Conservation (phyloP, 176 grass and related monocot genomes). For the sorghum (Sorghum bicolor) region Sorghum_bicolor_NCBIv3 NC_012872.2:2004001-2004500, state of each 20-base stretch:
- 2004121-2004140: slow-evolving; percentile 21
- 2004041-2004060: slow-evolving; percentile 86
- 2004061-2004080: slow-evolving; percentile 86
- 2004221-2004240: slow-evolving; percentile 99
- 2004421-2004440: neutral
- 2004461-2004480: slow-evolving; percentile 17
- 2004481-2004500: slow-evolving; percentile 73
- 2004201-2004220: slow-evolving; percentile 32
- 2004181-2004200: slow-evolving; percentile 17
- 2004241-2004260: slow-evolving; percentile 94
- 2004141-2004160: neutral
- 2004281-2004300: slow-evolving; percentile 91
- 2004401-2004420: slow-evolving; percentile 15
- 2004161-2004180: slow-evolving; percentile 12
- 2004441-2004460: slow-evolving; percentile 12
- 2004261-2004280: slow-evolving; percentile 90
- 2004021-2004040: slow-evolving; percentile 72
- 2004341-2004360: slow-evolving; percentile 96
- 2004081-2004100: slow-evolving; percentile 99
- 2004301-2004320: slow-evolving; percentile 91
- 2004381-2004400: slow-evolving; percentile 47
- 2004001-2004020: slow-evolving; percentile 89
- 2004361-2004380: slow-evolving; percentile 89
- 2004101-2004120: slow-evolving; percentile 94
- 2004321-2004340: slow-evolving; percentile 78